A percentile compares a stretch with the other conserved stretches of the same genome.
Conservation (phyloP, 495 filamentous ascomycete genomes). For the Choiromyces venosus region DNA sequence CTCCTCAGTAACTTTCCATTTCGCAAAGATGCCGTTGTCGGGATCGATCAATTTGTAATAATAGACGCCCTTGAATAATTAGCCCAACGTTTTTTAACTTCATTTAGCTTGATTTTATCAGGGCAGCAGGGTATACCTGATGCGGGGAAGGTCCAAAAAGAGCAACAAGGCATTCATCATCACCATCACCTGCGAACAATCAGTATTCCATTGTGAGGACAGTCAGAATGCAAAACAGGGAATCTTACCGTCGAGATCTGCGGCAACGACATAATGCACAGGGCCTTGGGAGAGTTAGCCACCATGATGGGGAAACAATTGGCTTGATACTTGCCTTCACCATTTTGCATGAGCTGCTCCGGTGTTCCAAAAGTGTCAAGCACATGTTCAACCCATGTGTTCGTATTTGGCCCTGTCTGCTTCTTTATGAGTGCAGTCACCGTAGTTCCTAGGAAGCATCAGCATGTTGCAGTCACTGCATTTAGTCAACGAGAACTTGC, state of each 20-base stretch:
- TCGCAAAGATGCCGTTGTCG: constrained; percentile 36
- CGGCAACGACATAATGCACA: constrained; percentile 25
- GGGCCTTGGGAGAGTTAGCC: constrained; percentile 14
- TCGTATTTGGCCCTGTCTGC: constrained; percentile 5
- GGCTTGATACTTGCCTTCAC: constrained; percentile 8
- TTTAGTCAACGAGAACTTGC: not conserved
- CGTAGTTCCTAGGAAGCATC: constrained; percentile 6
- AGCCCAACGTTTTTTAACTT: not conserved
- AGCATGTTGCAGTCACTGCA: not conserved
- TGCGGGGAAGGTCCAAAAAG: constrained; percentile 27
- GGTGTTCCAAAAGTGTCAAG: constrained; percentile 34
- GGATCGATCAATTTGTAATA: constrained; percentile 40
- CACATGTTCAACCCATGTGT: constrained; percentile 22
- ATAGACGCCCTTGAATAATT: constrained; percentile 24
- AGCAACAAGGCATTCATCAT: constrained; percentile 36
- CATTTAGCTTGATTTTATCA: not conserved
- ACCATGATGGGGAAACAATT: not conserved
- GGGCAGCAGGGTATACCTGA: not conserved
- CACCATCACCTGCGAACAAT: constrained; percentile 25
- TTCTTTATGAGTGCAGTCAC: constrained; percentile 14
- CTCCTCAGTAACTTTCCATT: constrained; percentile 36
- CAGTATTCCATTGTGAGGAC: not conserved
- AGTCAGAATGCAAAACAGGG: not conserved
- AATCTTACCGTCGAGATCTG: constrained; percentile 30
- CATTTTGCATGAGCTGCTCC: constrained; percentile 14